Percentiles rank a stretch among this genome's conserved stretches.
Evolutionary conservation across 148 eudicot genomes (phyloP).

Genomic region (Linanthus parryae): DNA sequence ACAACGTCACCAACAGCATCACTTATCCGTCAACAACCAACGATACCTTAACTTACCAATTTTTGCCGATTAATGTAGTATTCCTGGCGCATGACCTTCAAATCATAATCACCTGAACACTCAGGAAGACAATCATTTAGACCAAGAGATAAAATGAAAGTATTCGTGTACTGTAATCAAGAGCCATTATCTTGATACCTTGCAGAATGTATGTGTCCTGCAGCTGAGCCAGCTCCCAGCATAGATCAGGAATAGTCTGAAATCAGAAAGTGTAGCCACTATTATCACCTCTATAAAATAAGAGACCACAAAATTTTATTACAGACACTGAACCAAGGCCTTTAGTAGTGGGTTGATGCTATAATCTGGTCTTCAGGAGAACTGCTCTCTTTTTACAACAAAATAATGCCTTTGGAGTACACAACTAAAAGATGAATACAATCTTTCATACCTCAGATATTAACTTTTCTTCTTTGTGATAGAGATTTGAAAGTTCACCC

Average conservation of each 20-base stretch:
- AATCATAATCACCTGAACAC: slow-evolving; percentile 85
- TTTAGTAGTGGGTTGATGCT: too few species aligned
- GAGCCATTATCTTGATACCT: slow-evolving; percentile 39
- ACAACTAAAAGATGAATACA: too few species aligned
- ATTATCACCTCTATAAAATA: too few species aligned
- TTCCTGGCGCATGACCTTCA: slow-evolving; percentile 99
- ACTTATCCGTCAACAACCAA: too few species aligned
- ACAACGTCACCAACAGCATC: too few species aligned
- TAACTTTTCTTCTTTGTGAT: slow-evolving; percentile 89
- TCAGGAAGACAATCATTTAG: not conserved
- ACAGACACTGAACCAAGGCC: too few species aligned
- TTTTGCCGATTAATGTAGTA: slow-evolving; percentile 88
- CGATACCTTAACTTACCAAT: slow-evolving; percentile 58
- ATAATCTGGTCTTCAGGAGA: too few species aligned
- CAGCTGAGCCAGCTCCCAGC: slow-evolving; percentile 98
- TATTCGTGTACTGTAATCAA: not conserved
- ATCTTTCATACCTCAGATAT: slow-evolving; percentile 87
- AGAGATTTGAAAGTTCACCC: slow-evolving; percentile 90
- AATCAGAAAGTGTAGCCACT: too few species aligned
- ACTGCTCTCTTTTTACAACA: too few species aligned
- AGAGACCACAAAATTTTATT: too few species aligned
- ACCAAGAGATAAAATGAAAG: too few species aligned
- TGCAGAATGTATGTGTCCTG: slow-evolving; percentile 98
- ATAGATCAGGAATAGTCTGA: slow-evolving; percentile 92
- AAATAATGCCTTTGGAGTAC: too few species aligned